A percentile compares a stretch with the other conserved stretches of the same genome.
Conservation (phyloP, 176 grass and related monocot genomes). For the Rhipidocladum racemiflorum region DNA sequence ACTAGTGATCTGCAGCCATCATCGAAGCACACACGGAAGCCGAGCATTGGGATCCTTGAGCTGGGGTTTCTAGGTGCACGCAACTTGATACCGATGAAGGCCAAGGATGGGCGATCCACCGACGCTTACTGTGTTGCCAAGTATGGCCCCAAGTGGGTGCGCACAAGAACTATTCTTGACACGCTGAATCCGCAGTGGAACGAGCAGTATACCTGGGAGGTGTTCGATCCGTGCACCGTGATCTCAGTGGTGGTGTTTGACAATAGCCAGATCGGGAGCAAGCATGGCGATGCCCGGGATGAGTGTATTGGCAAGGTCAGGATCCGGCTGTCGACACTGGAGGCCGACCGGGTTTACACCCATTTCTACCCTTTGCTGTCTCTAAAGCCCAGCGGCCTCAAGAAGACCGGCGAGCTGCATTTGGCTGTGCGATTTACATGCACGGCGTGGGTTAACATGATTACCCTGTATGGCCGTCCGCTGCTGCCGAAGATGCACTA, state of each 20-base stretch:
- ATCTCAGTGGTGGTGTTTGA: constrained; percentile 84
- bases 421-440: constrained; percentile 87
- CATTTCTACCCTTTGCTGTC: constrained; percentile 89
- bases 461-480: constrained; percentile 66
- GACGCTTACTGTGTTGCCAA: constrained; percentile 92
- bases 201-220: constrained; percentile 98
- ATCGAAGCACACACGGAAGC: constrained; percentile 59
- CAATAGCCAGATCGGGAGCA: constrained; percentile 59
- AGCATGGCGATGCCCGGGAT: constrained; percentile 58
- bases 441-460: constrained; percentile 93
- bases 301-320: constrained; percentile 89
- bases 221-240: constrained; percentile 91
- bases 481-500: constrained; percentile 96
- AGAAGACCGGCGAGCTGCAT: constrained; percentile 91
- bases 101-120: constrained; percentile 65
- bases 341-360: constrained; percentile 83
- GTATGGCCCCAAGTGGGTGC: constrained; percentile 88
- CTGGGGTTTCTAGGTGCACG: constrained; percentile 71
- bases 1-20: constrained; percentile 90
- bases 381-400: constrained; percentile 69
- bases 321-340: constrained; percentile 78
- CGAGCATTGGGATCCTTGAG: constrained; percentile 82
- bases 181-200: constrained; percentile 84
- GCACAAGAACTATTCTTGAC: constrained; percentile 77
- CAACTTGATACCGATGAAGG: constrained; percentile 83